Percentiles rank a stretch among this genome's conserved stretches.
Conservation (phyloP, 176 grass and related monocot species). For the Bothriochloa decipiens region DNA sequence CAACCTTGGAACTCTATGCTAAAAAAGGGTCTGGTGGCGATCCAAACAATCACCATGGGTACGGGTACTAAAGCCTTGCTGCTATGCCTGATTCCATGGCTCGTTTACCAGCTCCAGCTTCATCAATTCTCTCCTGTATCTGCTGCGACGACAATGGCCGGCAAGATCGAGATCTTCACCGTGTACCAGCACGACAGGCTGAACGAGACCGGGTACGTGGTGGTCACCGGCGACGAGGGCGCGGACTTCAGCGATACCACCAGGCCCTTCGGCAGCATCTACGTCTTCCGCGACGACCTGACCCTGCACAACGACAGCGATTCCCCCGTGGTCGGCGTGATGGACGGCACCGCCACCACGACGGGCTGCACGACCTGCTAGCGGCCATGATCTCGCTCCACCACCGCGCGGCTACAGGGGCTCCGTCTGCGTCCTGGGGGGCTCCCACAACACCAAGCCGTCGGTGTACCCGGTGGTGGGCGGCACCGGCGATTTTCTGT, state of each 20-base stretch:
- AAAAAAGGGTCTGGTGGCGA: background rate
- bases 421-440: constrained; percentile 65
- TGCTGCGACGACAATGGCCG: background rate
- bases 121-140: background rate
- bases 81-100: background rate
- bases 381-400: constrained; percentile 58
- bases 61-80: background rate
- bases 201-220: constrained; percentile 68
- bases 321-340: constrained; percentile 54
- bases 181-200: constrained; percentile 79
- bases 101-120: background rate
- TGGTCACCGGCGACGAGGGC: constrained; percentile 60
- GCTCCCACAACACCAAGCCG: constrained; percentile 60
- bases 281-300: constrained; percentile 71
- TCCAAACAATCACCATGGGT: constrained; percentile 11
- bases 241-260: constrained; percentile 57
- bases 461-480: constrained; percentile 63
- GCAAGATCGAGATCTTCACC: constrained; percentile 54
- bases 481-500: constrained; percentile 64
- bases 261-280: constrained; percentile 70
- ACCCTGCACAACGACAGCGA: constrained; percentile 39
- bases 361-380: constrained; percentile 62
- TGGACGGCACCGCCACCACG: constrained; percentile 64
- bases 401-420: constrained; percentile 56
- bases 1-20: too few species aligned